Evolutionary conservation across 2,329 filamentous ascomycete genomes (phyloP), one percentile per base, ranked within the genome.

Genomic region (Aspergillus brasiliensis): DNA sequence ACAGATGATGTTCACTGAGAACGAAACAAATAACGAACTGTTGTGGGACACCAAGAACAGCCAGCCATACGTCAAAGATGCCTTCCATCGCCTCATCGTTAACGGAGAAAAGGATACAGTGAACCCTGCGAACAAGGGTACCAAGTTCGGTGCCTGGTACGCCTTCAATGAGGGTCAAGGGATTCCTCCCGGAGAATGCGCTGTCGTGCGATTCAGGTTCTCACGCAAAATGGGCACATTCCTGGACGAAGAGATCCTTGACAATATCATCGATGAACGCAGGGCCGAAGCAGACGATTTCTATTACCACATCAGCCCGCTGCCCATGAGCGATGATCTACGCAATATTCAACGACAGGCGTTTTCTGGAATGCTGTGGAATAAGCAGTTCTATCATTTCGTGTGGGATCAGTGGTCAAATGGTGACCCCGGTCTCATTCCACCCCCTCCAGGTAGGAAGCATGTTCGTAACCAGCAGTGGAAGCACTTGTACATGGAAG

Each of bases 401-500:
- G 87, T 98, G 69, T 97, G 92, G 92, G 93, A 98, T 65, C 91
- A 98, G 73, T 98, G 94, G 94, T 92, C 93, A 25, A 96, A 96
- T 65, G 94, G 94, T 55, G 94, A 98, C 73, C 93, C 93, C 10
- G 85, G 84, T 51, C 91, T 93, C 82, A 92, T 93, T 46, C 91
- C 94, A 31, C 95, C 95, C 25, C 94, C 94, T 1, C 82, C 89
- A 1, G 84, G 85, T 40, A 85, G 94, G 57, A 96, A 95, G 75
- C 83, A 85, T 2, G 85, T 98, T 58, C 88, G 94, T 62, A 98
- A 98, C 73, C 81, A 86, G 38, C 87, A 96, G 63, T 98, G 95
- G 95, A 96, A 91, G 72, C 94, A 98, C 76, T 88, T 98, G 84
- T 86, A 97, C 76, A 87, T 96, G 68, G 95, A 98, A 67, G 94